Base-by-base conservation (phyloP, 2,329 filamentous ascomycete genomes). In the Aureobasidium uvarum region DNA sequence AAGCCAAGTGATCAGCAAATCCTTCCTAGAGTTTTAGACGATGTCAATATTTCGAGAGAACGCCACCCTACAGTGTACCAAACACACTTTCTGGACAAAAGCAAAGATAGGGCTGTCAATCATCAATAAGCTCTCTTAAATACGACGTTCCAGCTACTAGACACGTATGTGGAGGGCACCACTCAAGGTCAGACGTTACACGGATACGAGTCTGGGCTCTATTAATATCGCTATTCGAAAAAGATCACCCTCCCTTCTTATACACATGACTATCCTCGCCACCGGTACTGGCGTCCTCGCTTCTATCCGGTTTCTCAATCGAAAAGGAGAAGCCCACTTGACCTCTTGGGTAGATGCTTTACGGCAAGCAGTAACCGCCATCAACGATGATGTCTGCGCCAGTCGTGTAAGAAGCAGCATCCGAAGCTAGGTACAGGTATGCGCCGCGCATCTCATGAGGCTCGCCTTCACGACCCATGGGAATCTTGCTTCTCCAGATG, bases 341-440 rank as follows among this genome's bases (percentile, higher is more conserved):
- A 33, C 39, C 2, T 31, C 45, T n/a, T 13, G 3, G 41, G 56
- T 5, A 43, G 36, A 58, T 46, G 41, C 38, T 66, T 33, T 16
- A 66, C 1, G 64, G 64, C 25, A 66, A 48, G 38, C 55, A 59
- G 56, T 66, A 66, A 10, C 64, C 64, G 11, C 64, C 65, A 74
- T 95, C 91, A 55, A 93, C 84, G 68, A 90, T 78, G 66, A 95
- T 81, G 65, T 79, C 72, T 70, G 70, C 66, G 0, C 86, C 91
- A 10, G 91, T 96, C 20, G 89, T 92, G 78, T 92, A 96, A 63
- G 86, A 90, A n/a, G 88, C 85, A 4, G 91, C 91, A 76, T 96
- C 91, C 16, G 88, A 91, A 20, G 90, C 89, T 65, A 96, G 81
- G 77, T 92, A 95, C 55, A 96, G 78, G 75, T 90, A 96, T 20